Percentiles rank a stretch among this genome's conserved stretches.
phyloP scores from a whole-genome alignment of 805 yeast species.

The Teunomyces lycoperdinae region DNA sequence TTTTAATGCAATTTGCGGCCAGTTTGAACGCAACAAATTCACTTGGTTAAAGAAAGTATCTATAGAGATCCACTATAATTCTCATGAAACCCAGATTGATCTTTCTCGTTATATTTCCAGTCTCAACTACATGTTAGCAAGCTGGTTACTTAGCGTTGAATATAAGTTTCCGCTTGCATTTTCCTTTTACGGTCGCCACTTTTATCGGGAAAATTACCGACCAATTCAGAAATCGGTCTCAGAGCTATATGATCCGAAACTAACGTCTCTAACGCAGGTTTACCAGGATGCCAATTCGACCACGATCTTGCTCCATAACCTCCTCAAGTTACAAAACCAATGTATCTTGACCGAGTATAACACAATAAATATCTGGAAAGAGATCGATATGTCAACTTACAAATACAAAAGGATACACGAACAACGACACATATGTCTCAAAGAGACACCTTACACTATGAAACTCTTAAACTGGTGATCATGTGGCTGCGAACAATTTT shows the following conservation, averaged over 20 bases:
- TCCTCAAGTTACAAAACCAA: slow-evolving; percentile 9
- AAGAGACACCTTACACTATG: neutral
- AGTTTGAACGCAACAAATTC: neutral
- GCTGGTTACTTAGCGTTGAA: slow-evolving; percentile 21
- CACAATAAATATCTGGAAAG: slow-evolving; percentile 7
- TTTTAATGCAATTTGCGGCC: slow-evolving; percentile 4
- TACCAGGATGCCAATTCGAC: neutral
- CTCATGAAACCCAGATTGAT: neutral
- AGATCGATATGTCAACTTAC: slow-evolving; percentile 2
- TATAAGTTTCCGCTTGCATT: slow-evolving; percentile 21
- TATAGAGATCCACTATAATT: slow-evolving; percentile 1
- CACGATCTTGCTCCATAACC: slow-evolving; percentile 3
- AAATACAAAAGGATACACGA: neutral
- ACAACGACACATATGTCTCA: neutral
- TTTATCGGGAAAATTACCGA: slow-evolving; percentile 17
- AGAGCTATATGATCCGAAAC: slow-evolving; percentile 7
- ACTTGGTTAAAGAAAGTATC: neutral
- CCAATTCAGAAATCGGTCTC: slow-evolving; percentile 7
- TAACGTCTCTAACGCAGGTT: neutral
- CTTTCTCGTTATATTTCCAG: slow-evolving; percentile 1
- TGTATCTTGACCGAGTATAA: slow-evolving; percentile 8
- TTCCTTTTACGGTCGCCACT: slow-evolving; percentile 21
- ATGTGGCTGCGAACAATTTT: neutral
- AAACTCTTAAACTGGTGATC: neutral
- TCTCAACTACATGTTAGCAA: slow-evolving; percentile 17